Percentiles rank a stretch among this genome's conserved stretches.
Conservation (phyloP, 2,329 filamentous ascomycete species). For the Pseudonectria buxi region DNA sequence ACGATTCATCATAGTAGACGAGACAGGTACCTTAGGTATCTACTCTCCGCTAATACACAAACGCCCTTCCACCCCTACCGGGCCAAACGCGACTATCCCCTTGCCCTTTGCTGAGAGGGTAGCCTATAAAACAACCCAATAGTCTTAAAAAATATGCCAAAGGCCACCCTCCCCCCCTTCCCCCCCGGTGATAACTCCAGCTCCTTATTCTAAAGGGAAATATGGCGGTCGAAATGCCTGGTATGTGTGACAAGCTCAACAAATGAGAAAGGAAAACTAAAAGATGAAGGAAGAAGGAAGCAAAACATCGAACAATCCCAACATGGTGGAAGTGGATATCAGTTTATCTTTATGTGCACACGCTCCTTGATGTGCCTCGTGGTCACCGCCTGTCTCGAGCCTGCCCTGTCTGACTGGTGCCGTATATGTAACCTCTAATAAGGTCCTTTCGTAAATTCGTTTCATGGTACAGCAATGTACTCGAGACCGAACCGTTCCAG, state of each 20-base stretch:
- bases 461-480: conserved; percentile 26
- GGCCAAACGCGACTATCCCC: no score
- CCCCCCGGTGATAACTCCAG: conserved; percentile 12
- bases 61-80: no score
- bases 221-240: conserved; percentile 19
- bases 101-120: no score
- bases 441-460: conserved; percentile 29
- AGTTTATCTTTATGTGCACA: conserved; percentile 21
- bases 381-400: conserved; percentile 21
- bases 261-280: conserved; percentile 1
- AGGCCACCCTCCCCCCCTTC: no score
- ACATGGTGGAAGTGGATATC: conserved; percentile 22
- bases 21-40: no score
- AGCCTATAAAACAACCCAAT: no score
- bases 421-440: conserved; percentile 15
- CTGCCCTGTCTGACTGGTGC: conserved; percentile 24
- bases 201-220: conserved; percentile 11
- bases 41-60: no score
- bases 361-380: conserved; percentile 14
- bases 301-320: conserved; percentile 8
- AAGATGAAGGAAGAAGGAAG: conserved; percentile 9
- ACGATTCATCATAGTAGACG: no score
- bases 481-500: not conserved
- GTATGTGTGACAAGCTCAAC: conserved; percentile 16
- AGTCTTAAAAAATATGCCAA: no score